A percentile compares a stretch with the other conserved stretches of the same genome.
Evolutionary conservation across 495 filamentous ascomycete genomes (phyloP).

Genomic region (Xylaria curta): DNA sequence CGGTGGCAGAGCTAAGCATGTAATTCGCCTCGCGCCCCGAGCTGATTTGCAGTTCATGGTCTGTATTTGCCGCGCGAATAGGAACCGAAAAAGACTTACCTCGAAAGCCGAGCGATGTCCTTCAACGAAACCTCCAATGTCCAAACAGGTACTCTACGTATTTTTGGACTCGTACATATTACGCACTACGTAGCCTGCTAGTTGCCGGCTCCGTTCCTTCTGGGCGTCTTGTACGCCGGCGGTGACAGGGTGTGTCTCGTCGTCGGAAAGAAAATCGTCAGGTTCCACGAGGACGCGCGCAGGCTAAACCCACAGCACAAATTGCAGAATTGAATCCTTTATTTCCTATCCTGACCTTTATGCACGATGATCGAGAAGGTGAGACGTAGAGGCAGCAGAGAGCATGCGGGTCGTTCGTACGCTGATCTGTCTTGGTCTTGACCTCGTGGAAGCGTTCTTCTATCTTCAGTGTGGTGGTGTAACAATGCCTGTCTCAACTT

Average conservation of each 20-base stretch:
- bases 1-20: constrained; percentile 4
- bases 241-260: constrained; percentile 37
- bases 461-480: constrained; percentile 38
- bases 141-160: constrained; percentile 53
- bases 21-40: not conserved
- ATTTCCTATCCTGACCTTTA: constrained; percentile 29
- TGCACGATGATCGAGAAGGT: constrained; percentile 21
- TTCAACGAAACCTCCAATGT: constrained; percentile 40
- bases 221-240: constrained; percentile 47
- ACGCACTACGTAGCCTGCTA: constrained; percentile 54
- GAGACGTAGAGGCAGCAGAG: constrained; percentile 27
- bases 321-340: constrained; percentile 30
- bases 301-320: constrained; percentile 37
- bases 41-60: constrained; percentile 1
- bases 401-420: constrained; percentile 27
- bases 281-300: constrained; percentile 38
- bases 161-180: constrained; percentile 55
- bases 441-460: constrained; percentile 40
- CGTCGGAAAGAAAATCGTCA: constrained; percentile 36
- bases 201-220: constrained; percentile 48
- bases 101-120: constrained; percentile 31
- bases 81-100: constrained; percentile 27
- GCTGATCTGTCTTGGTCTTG: constrained; percentile 32
- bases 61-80: constrained; percentile 25
- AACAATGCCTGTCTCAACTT: constrained; percentile 38